Conservation (phyloP, 2,329 filamentous ascomycete species). For the Fusarium sp. region DNA sequence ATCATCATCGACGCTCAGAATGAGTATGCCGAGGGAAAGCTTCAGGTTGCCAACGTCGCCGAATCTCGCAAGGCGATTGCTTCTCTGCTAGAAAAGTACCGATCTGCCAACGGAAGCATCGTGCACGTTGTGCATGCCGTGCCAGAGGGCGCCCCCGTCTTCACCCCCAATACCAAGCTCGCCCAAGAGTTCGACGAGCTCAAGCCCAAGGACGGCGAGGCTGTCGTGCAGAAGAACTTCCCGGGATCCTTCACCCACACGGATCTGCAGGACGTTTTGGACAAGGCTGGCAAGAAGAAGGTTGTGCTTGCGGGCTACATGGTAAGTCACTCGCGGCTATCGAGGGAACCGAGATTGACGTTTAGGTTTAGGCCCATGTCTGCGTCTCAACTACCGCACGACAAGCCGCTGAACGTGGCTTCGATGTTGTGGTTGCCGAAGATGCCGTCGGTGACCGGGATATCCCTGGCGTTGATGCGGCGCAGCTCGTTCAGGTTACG, state of each 20-base stretch:
- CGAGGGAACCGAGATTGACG: background rate
- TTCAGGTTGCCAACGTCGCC: slow-evolving; percentile 63
- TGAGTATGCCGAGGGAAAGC: slow-evolving; percentile 68
- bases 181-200: slow-evolving; percentile 70
- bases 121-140: slow-evolving; percentile 70
- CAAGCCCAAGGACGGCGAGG: slow-evolving; percentile 62
- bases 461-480: slow-evolving; percentile 68
- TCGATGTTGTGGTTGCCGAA: slow-evolving; percentile 68
- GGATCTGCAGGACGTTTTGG: slow-evolving; percentile 61
- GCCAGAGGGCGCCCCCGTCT: slow-evolving; percentile 69
- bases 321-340: slow-evolving; percentile 46
- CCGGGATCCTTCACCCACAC: slow-evolving; percentile 70
- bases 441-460: slow-evolving; percentile 73
- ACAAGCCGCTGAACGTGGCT: slow-evolving; percentile 67
- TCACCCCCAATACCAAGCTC: slow-evolving; percentile 68
- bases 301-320: slow-evolving; percentile 70
- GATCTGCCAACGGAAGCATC: slow-evolving; percentile 58
- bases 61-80: slow-evolving; percentile 65
- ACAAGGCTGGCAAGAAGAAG: slow-evolving; percentile 62
- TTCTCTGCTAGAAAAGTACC: slow-evolving; percentile 66
- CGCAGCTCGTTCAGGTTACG: slow-evolving; percentile 59
- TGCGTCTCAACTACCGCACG: slow-evolving; percentile 70
- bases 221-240: slow-evolving; percentile 64
- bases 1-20: slow-evolving; percentile 77
- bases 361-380: slow-evolving; percentile 64